Evolutionary conservation across 257 asterid genomes (phyloP), one percentile per base, ranked within the genome.

Genomic region (Petrea volubilis): DNA sequence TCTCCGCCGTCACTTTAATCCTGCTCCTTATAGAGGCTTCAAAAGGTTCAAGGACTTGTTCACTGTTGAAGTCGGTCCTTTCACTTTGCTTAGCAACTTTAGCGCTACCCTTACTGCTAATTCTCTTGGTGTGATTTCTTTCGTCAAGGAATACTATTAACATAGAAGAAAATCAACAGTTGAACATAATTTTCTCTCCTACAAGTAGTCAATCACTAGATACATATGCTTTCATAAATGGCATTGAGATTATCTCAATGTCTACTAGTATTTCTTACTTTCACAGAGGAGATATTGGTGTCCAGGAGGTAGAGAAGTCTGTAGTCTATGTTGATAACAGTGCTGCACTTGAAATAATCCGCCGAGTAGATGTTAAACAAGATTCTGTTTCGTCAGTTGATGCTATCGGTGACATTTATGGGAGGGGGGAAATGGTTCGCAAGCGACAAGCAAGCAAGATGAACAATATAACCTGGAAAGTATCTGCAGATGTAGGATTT

Each of bases 401-500:
- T 52, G n/a, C 11, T 20, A 64, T 12, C 14, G 18, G 34, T 53
- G 60, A 31, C 74, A 67, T 81, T 79, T 81, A 62, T 53, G 58
- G 79, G 7, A 68, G 56, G 20, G 72, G 82, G 86, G 72, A 57
- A 71, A 25, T 53, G 63, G 11, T 66, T 65, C 18, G 78, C 52
- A 55, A 75, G 75, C n/a, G 67, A 71, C 36, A 71, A 76, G 65
- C 33, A 73, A 52, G 33, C 31, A 21, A 52, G 15, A 52, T 52
- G 33, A 68, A 65, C 29, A 47, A 68, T 6, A 73, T 76, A 14
- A 67, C 76, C 8, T 81, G 83, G 85, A 67, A 38, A 67, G 62
- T 77, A 60, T 65, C 76, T 18, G 75, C 74, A 64, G 74, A 81
- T 77, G 70, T 77, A 52, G 85, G 85, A 43, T 81, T 81, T 62